Base-by-base conservation (phyloP, 2,329 filamentous ascomycete species). In the Parafenestella ontariensis region DNA sequence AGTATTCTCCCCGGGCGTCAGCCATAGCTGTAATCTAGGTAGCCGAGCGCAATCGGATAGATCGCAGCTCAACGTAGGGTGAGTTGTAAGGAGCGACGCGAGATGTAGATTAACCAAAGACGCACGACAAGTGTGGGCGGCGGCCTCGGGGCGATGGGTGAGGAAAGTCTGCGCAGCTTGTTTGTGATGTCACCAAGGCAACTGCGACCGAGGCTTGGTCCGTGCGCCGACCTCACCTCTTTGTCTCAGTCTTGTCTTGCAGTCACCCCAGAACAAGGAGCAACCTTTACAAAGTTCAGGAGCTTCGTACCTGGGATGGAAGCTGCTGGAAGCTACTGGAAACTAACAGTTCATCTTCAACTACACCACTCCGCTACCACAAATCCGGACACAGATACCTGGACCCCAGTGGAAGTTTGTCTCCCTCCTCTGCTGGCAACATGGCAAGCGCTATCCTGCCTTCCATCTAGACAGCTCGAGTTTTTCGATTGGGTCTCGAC, bases 1-100 rank as follows among this genome's bases (percentile, higher is more conserved):
- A 73, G 62, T 74, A 71, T 48, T 75, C 72, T 47, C 66, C 71
- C 36, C 70, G 70, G 45, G 69, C 65, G 51, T 73, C 70, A 28
- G 71, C 70, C 71, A 74, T 74, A 28, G 43, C 45, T 42, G 40
- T 40, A 11, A 26, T 26, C 46, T 18, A 17, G 28, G 21, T 41
- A 31, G 17, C 23, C 15, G 44, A 50, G 42, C 6, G 10, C 26
- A 24, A 28, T 20, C 18, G 18, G 20, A n/a, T 5, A 34, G 31
- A 34, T 17, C 31, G 13, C 31, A 34, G 17, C 31, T 34, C 8
- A 15, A n/a, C 15, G 31, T 8, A 40, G 24, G 37, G 8, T n/a
- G 20, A 21, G 3, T 23, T 42, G 31, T 17, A 42, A 36, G n/a
- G n/a, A 24, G 28, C 21, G 11, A 31, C 31, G 37, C 40, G 46